Percentiles rank a stretch among this genome's conserved stretches.
Evolutionary conservation across 805 yeast species (phyloP).

Genomic region (Saccharomyces kudriavzevii): DNA sequence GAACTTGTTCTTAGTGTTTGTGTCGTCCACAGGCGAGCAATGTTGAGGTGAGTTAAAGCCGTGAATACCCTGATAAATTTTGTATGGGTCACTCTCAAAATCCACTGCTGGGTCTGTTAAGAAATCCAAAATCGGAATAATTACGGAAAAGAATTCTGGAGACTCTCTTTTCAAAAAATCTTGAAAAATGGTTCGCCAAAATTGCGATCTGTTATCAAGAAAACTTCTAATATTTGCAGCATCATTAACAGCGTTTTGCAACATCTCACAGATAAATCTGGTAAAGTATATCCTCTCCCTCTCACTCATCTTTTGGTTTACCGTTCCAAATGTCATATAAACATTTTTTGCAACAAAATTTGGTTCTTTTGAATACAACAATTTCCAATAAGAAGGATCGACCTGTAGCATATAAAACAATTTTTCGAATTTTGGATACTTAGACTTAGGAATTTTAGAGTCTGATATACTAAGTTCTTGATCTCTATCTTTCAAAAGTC

Average conservation of each 20-base stretch:
- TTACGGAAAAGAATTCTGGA: conserved; percentile 24
- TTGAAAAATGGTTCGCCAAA: conserved; percentile 39
- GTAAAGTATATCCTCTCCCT: conserved; percentile 68
- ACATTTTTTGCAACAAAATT: conserved; percentile 22
- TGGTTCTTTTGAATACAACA: conserved; percentile 39
- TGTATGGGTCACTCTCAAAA: conserved; percentile 74
- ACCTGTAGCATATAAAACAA: conserved; percentile 78
- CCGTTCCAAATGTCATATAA: conserved; percentile 25
- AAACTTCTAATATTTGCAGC: conserved; percentile 19
- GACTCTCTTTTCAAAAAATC: conserved; percentile 35
- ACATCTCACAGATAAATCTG: conserved; percentile 44
- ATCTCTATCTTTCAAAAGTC: conserved; percentile 30
- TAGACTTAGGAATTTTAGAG: conserved; percentile 8
- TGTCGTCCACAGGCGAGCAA: conserved; percentile 73
- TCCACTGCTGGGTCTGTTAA: conserved; percentile 38
- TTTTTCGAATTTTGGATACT: conserved; percentile 47
- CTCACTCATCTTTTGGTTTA: conserved; percentile 25
- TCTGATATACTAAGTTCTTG: background rate
- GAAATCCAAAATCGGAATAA: conserved; percentile 33
- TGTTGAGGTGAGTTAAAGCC: conserved; percentile 34
- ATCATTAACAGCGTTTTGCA: conserved; percentile 35
- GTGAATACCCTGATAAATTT: conserved; percentile 40
- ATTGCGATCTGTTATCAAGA: conserved; percentile 21
- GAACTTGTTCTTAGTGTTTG: conserved; percentile 61
- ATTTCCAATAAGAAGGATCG: conserved; percentile 62